Conservation (phyloP, 2,329 filamentous ascomycete genomes). For the Mycosphaerella sp. region DNA sequence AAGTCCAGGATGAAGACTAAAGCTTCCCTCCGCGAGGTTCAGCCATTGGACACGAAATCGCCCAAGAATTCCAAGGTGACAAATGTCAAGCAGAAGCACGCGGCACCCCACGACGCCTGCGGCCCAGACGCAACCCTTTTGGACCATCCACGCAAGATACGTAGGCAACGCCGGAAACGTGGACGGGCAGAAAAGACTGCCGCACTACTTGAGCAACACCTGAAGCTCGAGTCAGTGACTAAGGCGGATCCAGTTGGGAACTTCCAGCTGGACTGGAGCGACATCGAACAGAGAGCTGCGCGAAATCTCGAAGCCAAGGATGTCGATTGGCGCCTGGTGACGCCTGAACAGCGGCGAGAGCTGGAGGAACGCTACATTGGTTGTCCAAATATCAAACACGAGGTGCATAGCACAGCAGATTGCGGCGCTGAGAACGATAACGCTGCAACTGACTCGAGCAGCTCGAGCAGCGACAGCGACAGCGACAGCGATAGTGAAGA, state of each 20-base stretch:
- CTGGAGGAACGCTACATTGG: constrained; percentile 6
- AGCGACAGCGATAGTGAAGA: background rate
- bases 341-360: background rate
- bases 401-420: background rate
- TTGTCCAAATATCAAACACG: background rate
- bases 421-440: background rate
- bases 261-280: constrained; percentile 1
- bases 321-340: background rate
- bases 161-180: too few relatives aligned
- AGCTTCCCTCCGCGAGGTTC: background rate
- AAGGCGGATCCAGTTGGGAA: background rate
- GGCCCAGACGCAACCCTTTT: too few relatives aligned
- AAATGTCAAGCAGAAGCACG: background rate
- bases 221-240: background rate
- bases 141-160: too few relatives aligned
- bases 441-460: background rate
- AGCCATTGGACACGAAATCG: background rate
- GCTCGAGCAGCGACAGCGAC: background rate
- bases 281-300: constrained; percentile 1
- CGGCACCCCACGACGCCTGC: too few relatives aligned
- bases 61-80: background rate
- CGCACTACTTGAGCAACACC: background rate
- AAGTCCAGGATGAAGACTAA: background rate
- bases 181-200: too few relatives aligned
- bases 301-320: background rate